A percentile compares a stretch with the other conserved stretches of the same genome.
Conservation (phyloP, 2,329 filamentous ascomycete genomes). For the Trichophyton schoenleinii region DNA sequence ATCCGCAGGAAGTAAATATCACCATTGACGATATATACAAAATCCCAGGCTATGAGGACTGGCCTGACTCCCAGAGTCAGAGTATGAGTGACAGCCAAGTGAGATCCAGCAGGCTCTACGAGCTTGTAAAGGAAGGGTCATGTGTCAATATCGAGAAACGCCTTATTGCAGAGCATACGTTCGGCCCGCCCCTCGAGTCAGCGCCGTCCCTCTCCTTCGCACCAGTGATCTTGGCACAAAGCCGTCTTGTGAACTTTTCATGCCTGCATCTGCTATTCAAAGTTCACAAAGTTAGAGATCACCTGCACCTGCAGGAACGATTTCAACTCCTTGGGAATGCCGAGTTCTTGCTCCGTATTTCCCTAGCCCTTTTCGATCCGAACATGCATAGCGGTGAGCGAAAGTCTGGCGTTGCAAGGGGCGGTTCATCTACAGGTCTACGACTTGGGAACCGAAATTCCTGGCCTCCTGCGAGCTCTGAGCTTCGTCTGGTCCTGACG, state of each 20-base stretch:
- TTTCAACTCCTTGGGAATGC: slow-evolving; percentile 81
- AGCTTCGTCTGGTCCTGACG: slow-evolving; percentile 78
- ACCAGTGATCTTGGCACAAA: slow-evolving; percentile 61
- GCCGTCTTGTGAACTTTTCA: slow-evolving; percentile 62
- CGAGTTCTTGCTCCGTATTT: slow-evolving; percentile 65
- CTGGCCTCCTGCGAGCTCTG: slow-evolving; percentile 91
- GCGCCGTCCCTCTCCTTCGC: slow-evolving; percentile 60
- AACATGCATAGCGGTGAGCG: slow-evolving; percentile 69
- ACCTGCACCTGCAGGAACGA: slow-evolving; percentile 61
- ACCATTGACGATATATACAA: slow-evolving; percentile 8
- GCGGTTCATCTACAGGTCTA: slow-evolving; percentile 64
- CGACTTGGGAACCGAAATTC: slow-evolving; percentile 66
- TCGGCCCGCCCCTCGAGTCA: slow-evolving; percentile 33
- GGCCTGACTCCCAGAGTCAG: not conserved
- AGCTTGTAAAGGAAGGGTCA: slow-evolving; percentile 19
- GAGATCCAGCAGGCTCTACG: slow-evolving; percentile 19
- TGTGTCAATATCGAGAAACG: slow-evolving; percentile 13
- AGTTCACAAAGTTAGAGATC: slow-evolving; percentile 56
- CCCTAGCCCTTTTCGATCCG: slow-evolving; percentile 72
- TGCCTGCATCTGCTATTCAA: slow-evolving; percentile 66
- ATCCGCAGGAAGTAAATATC: not conserved
- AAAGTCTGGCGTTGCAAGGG: slow-evolving; percentile 53
- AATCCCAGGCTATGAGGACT: slow-evolving; percentile 3
- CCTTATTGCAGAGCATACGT: slow-evolving; percentile 14
- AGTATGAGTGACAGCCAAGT: not conserved